A percentile compares a stretch with the other conserved stretches of the same genome.
phyloP scores from a whole-genome alignment of 2,329 filamentous ascomycete genomes.

The Ascochyta koolunga region DNA sequence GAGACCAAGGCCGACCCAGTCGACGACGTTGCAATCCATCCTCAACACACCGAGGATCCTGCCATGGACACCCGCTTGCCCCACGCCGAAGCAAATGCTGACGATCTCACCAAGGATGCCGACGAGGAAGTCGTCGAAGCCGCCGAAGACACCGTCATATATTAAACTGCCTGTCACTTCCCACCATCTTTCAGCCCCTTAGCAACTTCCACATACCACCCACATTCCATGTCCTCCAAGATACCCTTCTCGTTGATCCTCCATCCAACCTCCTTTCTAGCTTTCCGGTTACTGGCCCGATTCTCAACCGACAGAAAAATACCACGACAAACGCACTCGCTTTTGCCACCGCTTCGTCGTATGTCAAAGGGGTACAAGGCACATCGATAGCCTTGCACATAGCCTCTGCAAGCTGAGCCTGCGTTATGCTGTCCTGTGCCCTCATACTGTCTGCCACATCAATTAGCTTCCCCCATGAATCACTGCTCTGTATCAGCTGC shows the following conservation, averaged over 20 bases:
- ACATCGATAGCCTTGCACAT: slow-evolving; percentile 35
- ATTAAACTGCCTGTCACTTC: slow-evolving; percentile 58
- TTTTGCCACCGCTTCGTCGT: slow-evolving; percentile 34
- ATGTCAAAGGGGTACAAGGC: slow-evolving; percentile 16
- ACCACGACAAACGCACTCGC: slow-evolving; percentile 41
- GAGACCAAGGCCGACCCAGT: slow-evolving; percentile 35
- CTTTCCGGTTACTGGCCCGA: slow-evolving; percentile 47
- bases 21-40: slow-evolving; percentile 26
- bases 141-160: slow-evolving; percentile 90
- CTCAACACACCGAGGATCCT: slow-evolving; percentile 19
- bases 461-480: background rate
- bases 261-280: slow-evolving; percentile 50
- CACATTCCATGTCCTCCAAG: slow-evolving; percentile 43
- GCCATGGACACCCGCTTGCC: slow-evolving; percentile 25
- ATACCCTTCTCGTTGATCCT: slow-evolving; percentile 38
- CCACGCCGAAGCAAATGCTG: slow-evolving; percentile 36
- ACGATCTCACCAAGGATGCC: slow-evolving; percentile 51
- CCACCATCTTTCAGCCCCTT: background rate
- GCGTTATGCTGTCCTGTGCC: slow-evolving; percentile 41
- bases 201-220: slow-evolving; percentile 21
- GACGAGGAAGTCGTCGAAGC: slow-evolving; percentile 77
- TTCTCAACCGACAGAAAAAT: slow-evolving; percentile 47
- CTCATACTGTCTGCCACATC: slow-evolving; percentile 31
- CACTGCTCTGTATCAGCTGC: background rate
- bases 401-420: slow-evolving; percentile 36